Conservation (phyloP, 2,329 filamentous ascomycete species). For the Pseudomassariella vexata region DNA sequence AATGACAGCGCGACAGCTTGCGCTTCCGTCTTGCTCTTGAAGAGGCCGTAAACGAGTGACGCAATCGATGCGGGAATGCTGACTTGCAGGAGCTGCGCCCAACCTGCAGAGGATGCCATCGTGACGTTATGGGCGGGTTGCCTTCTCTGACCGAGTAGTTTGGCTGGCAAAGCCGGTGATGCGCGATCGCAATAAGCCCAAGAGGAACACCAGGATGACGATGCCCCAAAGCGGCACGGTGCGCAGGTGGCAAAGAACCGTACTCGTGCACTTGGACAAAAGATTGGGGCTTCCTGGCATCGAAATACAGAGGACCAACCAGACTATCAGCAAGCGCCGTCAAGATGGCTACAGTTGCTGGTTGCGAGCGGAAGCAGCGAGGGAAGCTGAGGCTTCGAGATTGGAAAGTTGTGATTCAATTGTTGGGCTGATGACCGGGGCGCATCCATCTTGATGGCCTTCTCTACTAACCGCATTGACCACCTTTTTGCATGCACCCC, state of each 20-base stretch:
- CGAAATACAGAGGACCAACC: no score
- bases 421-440: no score
- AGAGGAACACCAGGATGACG: conserved; percentile 29
- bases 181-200: conserved; percentile 26
- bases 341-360: no score
- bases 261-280: conserved; percentile 36
- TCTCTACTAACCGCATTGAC: no score
- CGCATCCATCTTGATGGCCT: no score
- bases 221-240: conserved; percentile 35
- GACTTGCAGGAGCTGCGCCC: not conserved
- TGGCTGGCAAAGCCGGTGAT: no score
- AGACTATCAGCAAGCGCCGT: no score
- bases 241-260: conserved; percentile 33
- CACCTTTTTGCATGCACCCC: no score
- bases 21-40: conserved; percentile 34
- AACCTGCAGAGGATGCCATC: conserved; percentile 4
- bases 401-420: no score
- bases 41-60: conserved; percentile 40
- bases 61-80: conserved; percentile 33
- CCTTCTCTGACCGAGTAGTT: no score
- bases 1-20: conserved; percentile 32
- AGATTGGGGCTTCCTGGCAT: conserved; percentile 18
- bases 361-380: no score
- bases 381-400: no score
- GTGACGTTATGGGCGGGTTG: conserved; percentile 4